Base-by-base conservation (phyloP, 2,329 filamentous ascomycete species). In the Elsinoe batatas region DNA sequence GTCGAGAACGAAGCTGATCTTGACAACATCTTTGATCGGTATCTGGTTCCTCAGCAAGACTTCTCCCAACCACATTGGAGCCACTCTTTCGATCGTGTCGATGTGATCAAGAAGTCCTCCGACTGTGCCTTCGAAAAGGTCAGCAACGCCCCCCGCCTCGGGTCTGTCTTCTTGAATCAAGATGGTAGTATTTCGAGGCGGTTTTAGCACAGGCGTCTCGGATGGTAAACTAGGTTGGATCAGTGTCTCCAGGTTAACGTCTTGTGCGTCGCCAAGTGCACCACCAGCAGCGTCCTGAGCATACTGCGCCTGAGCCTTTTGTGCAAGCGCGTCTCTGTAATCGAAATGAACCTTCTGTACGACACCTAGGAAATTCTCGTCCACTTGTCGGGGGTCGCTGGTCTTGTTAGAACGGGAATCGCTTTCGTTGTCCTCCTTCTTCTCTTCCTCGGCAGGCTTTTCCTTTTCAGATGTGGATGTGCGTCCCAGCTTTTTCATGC, bases 1-100 rank as follows among this genome's bases (percentile, higher is more conserved):
- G 62, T 93, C 82, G 20, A 98, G 76, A 13, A 95, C 80, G 65
- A 98, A 98, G 3, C 88, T 91, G n/a, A 97, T 84, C 76, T 98
- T 98, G 62, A 91, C 82, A 1, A 91, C 84, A n/a, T 97, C 93
- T 73, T 97, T 97, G 58, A 78, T 72, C 0, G 90, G 88, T 7
- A 88, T 81, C 67, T 82, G 79, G 67, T 96, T 96, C 76, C 78
- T 76, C 46, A 98, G 74, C 12, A 98, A 75, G 35, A 95, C 80
- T 60, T 97, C 91, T 12, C 87, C 91, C 5, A 98, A 77, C 93
- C 93, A 98, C 76, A 87, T 85, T 1, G 93, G 91, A 5, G 86
- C 90, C 38, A 85, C 81, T 64, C 88, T 86, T 72, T 97, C 91
- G 53, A 98, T 85, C 17, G 85, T 73, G 68, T 95, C 88, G 17